phyloP scores from a whole-genome alignment of 345 rosid genomes.

The Schrenkiella parvula region DNA sequence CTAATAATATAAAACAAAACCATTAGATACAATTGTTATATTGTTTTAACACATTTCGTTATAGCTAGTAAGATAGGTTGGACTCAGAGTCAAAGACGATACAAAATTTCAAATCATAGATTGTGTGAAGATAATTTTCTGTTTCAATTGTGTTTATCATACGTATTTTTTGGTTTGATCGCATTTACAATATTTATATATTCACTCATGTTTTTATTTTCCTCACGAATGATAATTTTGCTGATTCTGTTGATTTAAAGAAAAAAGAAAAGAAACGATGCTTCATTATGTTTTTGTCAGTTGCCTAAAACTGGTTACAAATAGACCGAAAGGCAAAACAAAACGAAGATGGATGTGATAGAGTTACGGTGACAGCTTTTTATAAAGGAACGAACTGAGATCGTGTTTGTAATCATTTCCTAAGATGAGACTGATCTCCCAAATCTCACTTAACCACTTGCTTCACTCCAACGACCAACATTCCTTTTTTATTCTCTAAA shows the following conservation, averaged over 20 bases:
- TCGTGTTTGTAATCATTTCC: slow-evolving; percentile 28
- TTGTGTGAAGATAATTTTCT: background rate
- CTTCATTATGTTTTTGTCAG: slow-evolving; percentile 7
- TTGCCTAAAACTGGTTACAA: slow-evolving; percentile 3
- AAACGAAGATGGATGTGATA: background rate
- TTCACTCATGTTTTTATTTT: background rate
- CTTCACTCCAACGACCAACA: slow-evolving; percentile 2
- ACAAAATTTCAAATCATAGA: background rate
- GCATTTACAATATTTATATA: background rate
- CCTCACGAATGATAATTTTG: background rate
- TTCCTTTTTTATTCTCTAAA: too few species aligned
- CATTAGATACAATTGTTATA: too few species aligned
- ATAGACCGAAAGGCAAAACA: slow-evolving; percentile 13
- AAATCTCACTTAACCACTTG: slow-evolving; percentile 17
- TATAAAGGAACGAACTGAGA: slow-evolving; percentile 17
- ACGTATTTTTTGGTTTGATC: background rate
- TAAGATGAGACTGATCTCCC: slow-evolving; percentile 12
- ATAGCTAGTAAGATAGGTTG: background rate
- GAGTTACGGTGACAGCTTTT: slow-evolving; percentile 16
- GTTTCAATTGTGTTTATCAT: background rate
- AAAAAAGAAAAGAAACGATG: background rate
- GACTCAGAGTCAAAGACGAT: background rate
- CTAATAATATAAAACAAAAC: too few species aligned
- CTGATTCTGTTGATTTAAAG: background rate
- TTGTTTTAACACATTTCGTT: background rate